Conservation (phyloP, 1,284 basidiomycete species). For the Cutaneotrichosporon daszewskae region DNA sequence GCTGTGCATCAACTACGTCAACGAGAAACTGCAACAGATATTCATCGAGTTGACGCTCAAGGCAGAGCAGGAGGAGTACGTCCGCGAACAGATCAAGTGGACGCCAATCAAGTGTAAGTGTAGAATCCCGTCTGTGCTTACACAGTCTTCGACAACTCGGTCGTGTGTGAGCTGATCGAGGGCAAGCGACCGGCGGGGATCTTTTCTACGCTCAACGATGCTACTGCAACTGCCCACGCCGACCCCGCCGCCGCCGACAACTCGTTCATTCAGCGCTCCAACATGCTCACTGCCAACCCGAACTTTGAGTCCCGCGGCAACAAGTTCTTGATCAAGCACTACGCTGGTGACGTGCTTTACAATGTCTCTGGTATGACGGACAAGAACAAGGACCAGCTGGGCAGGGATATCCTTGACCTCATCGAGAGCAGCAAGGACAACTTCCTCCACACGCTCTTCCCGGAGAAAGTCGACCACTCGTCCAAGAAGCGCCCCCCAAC, state of each 20-base stretch:
- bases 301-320: conserved; percentile 89
- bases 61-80: conserved; percentile 89
- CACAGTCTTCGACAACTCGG: conserved; percentile 50
- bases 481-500: conserved; percentile 98
- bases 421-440: conserved; percentile 70
- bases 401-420: conserved; percentile 91
- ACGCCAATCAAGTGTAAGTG: conserved; percentile 80
- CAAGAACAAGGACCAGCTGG: conserved; percentile 97
- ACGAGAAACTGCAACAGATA: conserved; percentile 98
- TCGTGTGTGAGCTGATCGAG: conserved; percentile 98
- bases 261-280: conserved; percentile 89
- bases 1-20: conserved; percentile 99
- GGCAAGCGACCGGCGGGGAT: conserved; percentile 93
- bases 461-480: conserved; percentile 89
- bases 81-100: conserved; percentile 95
- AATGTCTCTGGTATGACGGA: conserved; percentile 97
- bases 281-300: conserved; percentile 70
- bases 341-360: conserved; percentile 98
- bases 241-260: conserved; percentile 95
- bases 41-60: conserved; percentile 99
- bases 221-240: conserved; percentile 95
- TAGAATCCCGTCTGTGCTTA: background rate
- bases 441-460: conserved; percentile 86
- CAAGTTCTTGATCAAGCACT: conserved; percentile 88
- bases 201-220: conserved; percentile 96